Conservation (phyloP, 768 basidiomycete species). For the Tulasnella sp. region DNA sequence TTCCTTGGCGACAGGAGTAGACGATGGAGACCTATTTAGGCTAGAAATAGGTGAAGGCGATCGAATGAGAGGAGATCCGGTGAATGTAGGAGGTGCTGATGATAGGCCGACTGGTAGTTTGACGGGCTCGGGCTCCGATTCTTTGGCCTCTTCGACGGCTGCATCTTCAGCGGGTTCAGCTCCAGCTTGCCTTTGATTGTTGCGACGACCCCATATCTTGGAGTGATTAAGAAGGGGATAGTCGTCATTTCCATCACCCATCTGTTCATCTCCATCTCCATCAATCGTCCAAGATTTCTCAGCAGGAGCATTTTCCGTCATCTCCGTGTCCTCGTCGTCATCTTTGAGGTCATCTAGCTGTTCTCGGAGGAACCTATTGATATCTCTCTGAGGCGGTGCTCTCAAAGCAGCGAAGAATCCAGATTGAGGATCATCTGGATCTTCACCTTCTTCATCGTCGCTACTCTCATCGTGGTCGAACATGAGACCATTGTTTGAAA, state of each 20-base stretch:
- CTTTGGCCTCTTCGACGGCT: slow-evolving; percentile 28
- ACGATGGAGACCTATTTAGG: not conserved
- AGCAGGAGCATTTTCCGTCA: not conserved
- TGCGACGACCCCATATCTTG: not conserved
- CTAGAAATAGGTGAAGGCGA: slow-evolving; percentile 9
- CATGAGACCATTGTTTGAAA: slow-evolving; percentile 44
- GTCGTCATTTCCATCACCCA: slow-evolving; percentile 3
- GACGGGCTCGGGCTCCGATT: slow-evolving; percentile 23
- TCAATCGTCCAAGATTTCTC: slow-evolving; percentile 5
- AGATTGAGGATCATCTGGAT: slow-evolving; percentile 31
- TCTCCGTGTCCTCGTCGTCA: slow-evolving; percentile 21
- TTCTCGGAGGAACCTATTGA: slow-evolving; percentile 31
- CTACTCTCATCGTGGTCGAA: slow-evolving; percentile 45
- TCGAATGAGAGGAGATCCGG: slow-evolving; percentile 18
- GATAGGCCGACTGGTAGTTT: slow-evolving; percentile 21
- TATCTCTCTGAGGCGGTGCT: slow-evolving; percentile 36
- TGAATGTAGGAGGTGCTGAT: slow-evolving; percentile 10
- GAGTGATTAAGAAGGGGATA: not conserved
- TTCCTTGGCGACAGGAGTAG: not conserved
- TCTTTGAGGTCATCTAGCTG: slow-evolving; percentile 20
- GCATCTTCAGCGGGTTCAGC: slow-evolving; percentile 23
- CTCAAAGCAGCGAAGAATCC: slow-evolving; percentile 26
- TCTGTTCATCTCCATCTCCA: slow-evolving; percentile 15
- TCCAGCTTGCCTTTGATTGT: slow-evolving; percentile 13
- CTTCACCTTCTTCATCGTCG: slow-evolving; percentile 47